Evolutionary conservation across 495 filamentous ascomycete genomes (phyloP).

Genomic region (Penicillium arizonense): DNA sequence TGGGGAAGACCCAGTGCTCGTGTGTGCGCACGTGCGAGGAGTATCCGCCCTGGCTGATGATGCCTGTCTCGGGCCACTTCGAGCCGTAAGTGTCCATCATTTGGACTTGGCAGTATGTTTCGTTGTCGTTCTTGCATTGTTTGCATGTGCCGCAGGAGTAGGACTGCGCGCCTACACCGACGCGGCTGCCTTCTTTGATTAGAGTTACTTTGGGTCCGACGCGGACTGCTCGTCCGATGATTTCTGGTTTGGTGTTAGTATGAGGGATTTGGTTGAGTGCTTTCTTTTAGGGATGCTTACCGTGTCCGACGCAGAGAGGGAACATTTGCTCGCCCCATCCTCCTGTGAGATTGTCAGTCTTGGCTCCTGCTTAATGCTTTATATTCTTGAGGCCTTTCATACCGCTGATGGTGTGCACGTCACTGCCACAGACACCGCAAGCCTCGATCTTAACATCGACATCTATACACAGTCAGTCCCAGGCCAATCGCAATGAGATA

Average conservation of each 20-base stretch:
- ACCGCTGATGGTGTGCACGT: slow-evolving; percentile 73
- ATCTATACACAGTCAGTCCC: slow-evolving; percentile 39
- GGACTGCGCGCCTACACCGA: slow-evolving; percentile 77
- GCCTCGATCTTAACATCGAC: slow-evolving; percentile 70
- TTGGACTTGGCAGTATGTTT: slow-evolving; percentile 73
- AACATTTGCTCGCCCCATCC: slow-evolving; percentile 72
- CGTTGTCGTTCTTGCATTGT: slow-evolving; percentile 68
- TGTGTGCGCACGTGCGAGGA: slow-evolving; percentile 71
- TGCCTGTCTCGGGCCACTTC: slow-evolving; percentile 60
- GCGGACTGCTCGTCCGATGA: slow-evolving; percentile 68
- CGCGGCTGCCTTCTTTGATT: slow-evolving; percentile 72
- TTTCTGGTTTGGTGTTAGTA: slow-evolving; percentile 39
- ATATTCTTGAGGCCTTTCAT: background rate
- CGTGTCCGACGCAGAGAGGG: slow-evolving; percentile 70
- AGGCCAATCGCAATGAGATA: background rate
- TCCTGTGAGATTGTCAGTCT: slow-evolving; percentile 28
- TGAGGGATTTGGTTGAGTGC: background rate
- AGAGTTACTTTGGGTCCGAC: slow-evolving; percentile 66
- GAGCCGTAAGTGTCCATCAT: slow-evolving; percentile 63
- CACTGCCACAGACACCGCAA: slow-evolving; percentile 78
- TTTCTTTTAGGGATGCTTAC: slow-evolving; percentile 17
- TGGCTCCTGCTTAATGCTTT: background rate
- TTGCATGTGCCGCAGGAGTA: slow-evolving; percentile 68
- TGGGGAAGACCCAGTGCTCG: slow-evolving; percentile 73
- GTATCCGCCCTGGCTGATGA: slow-evolving; percentile 64